Base-by-base conservation (phyloP, 106 monocot species). In the Ottelia alismoides region DNA sequence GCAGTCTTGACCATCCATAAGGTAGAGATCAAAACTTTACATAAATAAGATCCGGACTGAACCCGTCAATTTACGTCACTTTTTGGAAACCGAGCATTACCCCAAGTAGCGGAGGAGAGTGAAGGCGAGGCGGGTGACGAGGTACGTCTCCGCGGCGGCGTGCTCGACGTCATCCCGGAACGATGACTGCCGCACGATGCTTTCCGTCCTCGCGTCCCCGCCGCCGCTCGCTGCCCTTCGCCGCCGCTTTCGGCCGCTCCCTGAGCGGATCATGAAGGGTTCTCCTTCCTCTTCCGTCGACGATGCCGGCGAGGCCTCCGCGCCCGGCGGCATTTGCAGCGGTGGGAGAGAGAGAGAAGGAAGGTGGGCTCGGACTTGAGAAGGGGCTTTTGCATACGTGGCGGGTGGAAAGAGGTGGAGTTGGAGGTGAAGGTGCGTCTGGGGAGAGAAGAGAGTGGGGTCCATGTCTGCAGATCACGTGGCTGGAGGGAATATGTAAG, bases 71-170 rank as follows among this genome's bases (percentile, higher is more conserved):
- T n/a, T n/a, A n/a, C n/a, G n/a, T n/a, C n/a, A n/a, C n/a, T n/a
- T n/a, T n/a, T n/a, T n/a, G n/a, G n/a, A n/a, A n/a, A 85, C 85
- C 40, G 6, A 43, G 40, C 16, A 6, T 20, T 74, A 87, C 86
- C 86, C 81, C 35, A 87, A 74, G 58, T 81, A 87, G 21, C 60
- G 64, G 20, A 87, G 86, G 47, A 87, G 86, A 23, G 21, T 65
- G 51, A 81, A 52, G 20, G 88, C 60, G 56, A 96, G 88, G 20
- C 75, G 70, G 11, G 81, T 81, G 57, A 94, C 51, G 49, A 94
- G 81, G 58, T 71, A 94, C 1, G 94, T 94, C 74, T 94, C 94
- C 3, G 87, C 70, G 25, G 94, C 94, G 16, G 84, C 94, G 68
- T 84, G 88, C 18, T 68, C 74, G n/a, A 88, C 73, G 0, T 78